Evolutionary conservation across 129 eudicot species (phyloP), one percentile per base, ranked within the genome.

Genomic region (Silybum marianum): DNA sequence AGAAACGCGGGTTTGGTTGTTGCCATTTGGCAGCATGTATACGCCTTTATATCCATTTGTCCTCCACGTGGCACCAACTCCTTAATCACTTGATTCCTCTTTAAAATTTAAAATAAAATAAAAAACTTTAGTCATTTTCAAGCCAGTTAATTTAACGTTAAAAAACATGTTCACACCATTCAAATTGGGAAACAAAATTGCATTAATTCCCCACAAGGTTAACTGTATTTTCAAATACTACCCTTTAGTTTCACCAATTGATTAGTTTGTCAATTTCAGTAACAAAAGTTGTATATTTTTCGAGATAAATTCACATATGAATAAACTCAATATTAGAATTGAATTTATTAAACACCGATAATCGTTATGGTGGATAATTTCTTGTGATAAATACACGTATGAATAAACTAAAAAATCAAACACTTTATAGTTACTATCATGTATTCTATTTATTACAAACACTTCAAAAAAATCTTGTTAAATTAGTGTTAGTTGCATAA

Each of bases 31-130:
- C 82, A 18, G 82, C 24, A 58, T 71, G 2, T 12, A n/a, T 62
- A 39, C 16, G 19, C 22, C 16, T 25, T 16, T n/a, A 23, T 71
- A 46, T 78, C 75, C 75, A 34, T 6, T 0, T 72, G 69, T 67
- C 16, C 86, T 83, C 86, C 86, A 83, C 38, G 83, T 83, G 86
- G 83, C 79, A 72, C 39, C 78, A 28, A 23, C 58, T 83, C 86
- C 82, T 60, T 66, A 28, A 78, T 72, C 30, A 62, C 18, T 60
- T 60, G 48, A 76, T 58, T 7, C 26, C 13, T 66, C 9, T 42
- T 58, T 3, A 16, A 54, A 51, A 2, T 8, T 8, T 14, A 14
- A 54, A 58, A 58, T 6, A 6, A 38, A 38, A 38, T 38, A 73
- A 83, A 39, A 72, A 71, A 38, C 78, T 78, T 78, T 21, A 63